Conservation (phyloP, 805 yeast species). For the Torulaspora delbrueckii region DNA sequence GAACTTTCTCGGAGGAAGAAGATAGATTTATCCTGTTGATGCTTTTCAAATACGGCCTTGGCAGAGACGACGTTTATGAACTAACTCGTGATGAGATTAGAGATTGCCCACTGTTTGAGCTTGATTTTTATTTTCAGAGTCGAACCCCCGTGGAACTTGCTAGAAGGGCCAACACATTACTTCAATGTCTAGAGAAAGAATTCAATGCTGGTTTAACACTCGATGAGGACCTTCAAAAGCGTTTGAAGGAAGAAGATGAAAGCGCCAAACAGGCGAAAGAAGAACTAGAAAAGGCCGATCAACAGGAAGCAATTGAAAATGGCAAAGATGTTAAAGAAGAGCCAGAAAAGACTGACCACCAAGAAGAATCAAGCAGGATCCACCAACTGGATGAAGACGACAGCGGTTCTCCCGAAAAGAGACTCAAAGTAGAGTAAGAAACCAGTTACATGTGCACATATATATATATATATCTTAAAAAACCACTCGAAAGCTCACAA, state of each 20-base stretch:
- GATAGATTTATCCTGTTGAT: conserved; percentile 83
- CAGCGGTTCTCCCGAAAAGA: conserved; percentile 12
- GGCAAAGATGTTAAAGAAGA: conserved; percentile 27
- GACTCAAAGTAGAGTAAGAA: conserved; percentile 11
- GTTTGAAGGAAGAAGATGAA: conserved; percentile 30
- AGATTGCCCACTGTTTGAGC: conserved; percentile 70
- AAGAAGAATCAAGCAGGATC: conserved; percentile 11
- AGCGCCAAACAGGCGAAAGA: conserved; percentile 26
- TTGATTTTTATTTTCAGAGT: conserved; percentile 82
- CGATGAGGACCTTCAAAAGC: conserved; percentile 24
- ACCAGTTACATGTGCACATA: neutral
- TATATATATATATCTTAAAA: neutral
- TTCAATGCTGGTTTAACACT: conserved; percentile 39
- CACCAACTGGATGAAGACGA: neutral
- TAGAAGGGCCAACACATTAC: conserved; percentile 74
- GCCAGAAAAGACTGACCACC: conserved; percentile 11
- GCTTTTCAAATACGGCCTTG: conserved; percentile 75
- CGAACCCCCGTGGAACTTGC: conserved; percentile 72
- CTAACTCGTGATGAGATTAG: conserved; percentile 68
- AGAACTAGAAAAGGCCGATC: conserved; percentile 15
- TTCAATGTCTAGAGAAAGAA: conserved; percentile 73
- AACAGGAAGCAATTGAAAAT: conserved; percentile 26
- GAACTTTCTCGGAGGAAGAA: conserved; percentile 79
- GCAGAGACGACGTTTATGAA: conserved; percentile 73
- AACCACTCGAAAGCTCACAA: neutral